Evolutionary conservation across 83 land plant genomes (phyloP).

Genomic region (Isoetes engelmannii): DNA sequence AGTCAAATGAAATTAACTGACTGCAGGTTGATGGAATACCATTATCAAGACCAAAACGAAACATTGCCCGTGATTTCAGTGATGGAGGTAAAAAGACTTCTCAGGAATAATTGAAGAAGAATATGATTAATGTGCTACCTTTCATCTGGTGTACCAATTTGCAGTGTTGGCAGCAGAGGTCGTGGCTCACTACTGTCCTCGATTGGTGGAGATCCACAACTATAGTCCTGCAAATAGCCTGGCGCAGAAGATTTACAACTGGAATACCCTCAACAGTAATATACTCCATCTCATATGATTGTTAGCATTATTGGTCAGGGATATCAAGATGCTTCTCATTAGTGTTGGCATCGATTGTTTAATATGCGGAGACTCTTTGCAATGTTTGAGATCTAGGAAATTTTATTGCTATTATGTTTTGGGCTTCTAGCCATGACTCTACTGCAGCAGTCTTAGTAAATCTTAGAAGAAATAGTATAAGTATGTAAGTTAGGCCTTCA

Average conservation of each 20-base stretch:
- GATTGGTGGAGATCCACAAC: slow-evolving; percentile 38
- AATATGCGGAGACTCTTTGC: too few species aligned
- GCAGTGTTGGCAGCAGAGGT: slow-evolving; percentile 45
- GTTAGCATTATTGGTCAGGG: too few species aligned
- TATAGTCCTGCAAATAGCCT: slow-evolving; percentile 45
- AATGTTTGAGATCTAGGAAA: too few species aligned
- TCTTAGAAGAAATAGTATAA: too few species aligned
- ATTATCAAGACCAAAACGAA: slow-evolving; percentile 40
- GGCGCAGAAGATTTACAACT: slow-evolving; percentile 41
- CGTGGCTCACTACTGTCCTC: slow-evolving; percentile 42
- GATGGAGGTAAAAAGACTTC: slow-evolving; percentile 31
- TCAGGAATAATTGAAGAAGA: neutral
- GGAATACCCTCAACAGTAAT: slow-evolving; percentile 41
- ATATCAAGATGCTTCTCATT: too few species aligned
- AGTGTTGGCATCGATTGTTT: too few species aligned
- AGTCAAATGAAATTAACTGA: too few species aligned
- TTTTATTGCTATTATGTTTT: too few species aligned
- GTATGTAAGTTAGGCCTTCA: too few species aligned
- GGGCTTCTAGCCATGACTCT: too few species aligned
- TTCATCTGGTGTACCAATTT: neutral
- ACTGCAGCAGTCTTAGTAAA: too few species aligned
- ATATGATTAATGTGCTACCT: neutral
- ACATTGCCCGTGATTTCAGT: slow-evolving; percentile 42
- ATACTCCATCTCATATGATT: too few species aligned
- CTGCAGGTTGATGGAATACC: slow-evolving; percentile 43